Conservation (phyloP, 148 eudicot species). For the Spergularia marina region DNA sequence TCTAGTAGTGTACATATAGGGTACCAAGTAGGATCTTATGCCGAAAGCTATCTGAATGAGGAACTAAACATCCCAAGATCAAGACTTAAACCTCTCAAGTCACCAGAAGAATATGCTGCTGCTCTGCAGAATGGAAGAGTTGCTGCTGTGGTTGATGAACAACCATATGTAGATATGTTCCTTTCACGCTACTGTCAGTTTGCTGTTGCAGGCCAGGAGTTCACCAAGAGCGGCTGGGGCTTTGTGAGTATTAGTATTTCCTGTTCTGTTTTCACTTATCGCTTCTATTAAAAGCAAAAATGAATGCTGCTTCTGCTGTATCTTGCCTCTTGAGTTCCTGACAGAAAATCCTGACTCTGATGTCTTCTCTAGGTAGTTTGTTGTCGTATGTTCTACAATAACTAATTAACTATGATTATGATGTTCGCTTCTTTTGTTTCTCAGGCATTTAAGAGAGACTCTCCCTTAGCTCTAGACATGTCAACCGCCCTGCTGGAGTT, state of each 20-base stretch:
- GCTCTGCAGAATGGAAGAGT: slow-evolving; percentile 67
- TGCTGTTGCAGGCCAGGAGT: slow-evolving; percentile 62
- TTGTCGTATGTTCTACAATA: not conserved
- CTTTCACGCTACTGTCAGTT: slow-evolving; percentile 58
- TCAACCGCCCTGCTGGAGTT: slow-evolving; percentile 43
- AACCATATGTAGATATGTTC: slow-evolving; percentile 67
- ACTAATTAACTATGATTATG: not conserved
- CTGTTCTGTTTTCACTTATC: no score
- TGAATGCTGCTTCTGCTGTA: not conserved
- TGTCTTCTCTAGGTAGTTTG: not conserved
- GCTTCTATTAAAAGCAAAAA: no score
- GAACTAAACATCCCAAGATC: slow-evolving; percentile 66
- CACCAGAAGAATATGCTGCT: slow-evolving; percentile 59
- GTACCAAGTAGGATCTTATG: slow-evolving; percentile 81
- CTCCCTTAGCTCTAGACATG: slow-evolving; percentile 46
- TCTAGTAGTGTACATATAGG: slow-evolving; percentile 54
- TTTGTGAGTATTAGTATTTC: slow-evolving; percentile 56
- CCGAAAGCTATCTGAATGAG: slow-evolving; percentile 56
- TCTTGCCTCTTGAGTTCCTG: not conserved
- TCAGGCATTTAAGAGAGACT: slow-evolving; percentile 44
- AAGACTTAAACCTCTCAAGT: slow-evolving; percentile 62
- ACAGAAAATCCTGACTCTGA: not conserved
- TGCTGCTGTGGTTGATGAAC: slow-evolving; percentile 90
- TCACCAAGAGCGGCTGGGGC: slow-evolving; percentile 87
- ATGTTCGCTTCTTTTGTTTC: not conserved